Conservation (phyloP, 257 asterid species). For the Eucommia ulmoides region DNA sequence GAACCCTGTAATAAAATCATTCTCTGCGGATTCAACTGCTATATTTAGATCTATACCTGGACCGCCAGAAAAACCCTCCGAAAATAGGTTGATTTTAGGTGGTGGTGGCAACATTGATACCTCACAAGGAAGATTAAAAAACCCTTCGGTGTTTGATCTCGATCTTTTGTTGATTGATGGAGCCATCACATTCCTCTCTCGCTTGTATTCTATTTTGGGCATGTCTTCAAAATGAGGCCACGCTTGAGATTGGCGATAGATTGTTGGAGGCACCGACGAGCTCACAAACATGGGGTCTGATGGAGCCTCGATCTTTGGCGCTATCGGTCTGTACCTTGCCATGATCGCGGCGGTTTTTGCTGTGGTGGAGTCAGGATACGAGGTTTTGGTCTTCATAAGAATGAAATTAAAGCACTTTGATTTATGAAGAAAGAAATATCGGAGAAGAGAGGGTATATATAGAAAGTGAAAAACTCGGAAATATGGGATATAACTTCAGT, state of each 20-base stretch:
- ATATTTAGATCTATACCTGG: constrained; percentile 44
- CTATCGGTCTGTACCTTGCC: constrained; percentile 85
- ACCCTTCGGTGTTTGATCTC: constrained; percentile 28
- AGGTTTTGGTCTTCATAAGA: constrained; percentile 54
- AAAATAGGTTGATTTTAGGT: neutral
- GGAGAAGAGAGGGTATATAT: too few relatives aligned
- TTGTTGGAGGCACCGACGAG: constrained; percentile 31
- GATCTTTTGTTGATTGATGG: constrained; percentile 41
- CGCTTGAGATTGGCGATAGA: constrained; percentile 52
- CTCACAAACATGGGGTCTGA: constrained; percentile 11
- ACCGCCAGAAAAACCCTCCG: too few relatives aligned
- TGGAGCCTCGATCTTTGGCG: constrained; percentile 41
- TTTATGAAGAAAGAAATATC: too few relatives aligned
- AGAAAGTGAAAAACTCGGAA: too few relatives aligned
- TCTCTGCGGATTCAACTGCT: constrained; percentile 36
- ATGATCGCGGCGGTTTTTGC: constrained; percentile 80
- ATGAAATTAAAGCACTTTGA: too few relatives aligned
- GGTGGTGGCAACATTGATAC: neutral
- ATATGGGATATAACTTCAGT: too few relatives aligned
- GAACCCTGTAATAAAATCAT: constrained; percentile 36
- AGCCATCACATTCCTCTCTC: constrained; percentile 54
- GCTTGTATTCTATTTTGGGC: constrained; percentile 69
- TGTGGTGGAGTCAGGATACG: constrained; percentile 35
- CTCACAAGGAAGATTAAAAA: constrained; percentile 34
- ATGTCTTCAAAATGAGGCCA: constrained; percentile 83